These are phyloP conservation scores for Sporisorium graminicola DNA, from an alignment of 1,284 basidiomycete species.

Conservation along the genomic window DNA sequence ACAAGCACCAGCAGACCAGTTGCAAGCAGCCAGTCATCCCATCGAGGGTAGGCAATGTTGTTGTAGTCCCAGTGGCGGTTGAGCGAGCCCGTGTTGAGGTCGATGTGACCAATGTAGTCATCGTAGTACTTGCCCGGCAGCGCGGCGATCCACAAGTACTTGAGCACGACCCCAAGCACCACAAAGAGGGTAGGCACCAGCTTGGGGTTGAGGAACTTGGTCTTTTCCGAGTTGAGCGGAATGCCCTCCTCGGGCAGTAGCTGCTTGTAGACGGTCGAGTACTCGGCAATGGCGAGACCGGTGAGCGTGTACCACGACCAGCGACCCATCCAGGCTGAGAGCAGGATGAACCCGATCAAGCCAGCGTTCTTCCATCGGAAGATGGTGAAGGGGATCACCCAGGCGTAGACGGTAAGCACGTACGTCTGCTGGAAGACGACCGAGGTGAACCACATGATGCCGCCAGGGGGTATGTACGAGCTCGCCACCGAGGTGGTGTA, in stretches of 20 bases:
- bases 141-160: constrained; percentile 54
- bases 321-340: constrained; percentile 55
- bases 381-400: constrained; percentile 54
- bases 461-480: constrained; percentile 46
- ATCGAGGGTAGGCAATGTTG: constrained; percentile 52
- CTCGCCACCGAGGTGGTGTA: constrained; percentile 47
- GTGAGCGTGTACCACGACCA: constrained; percentile 63
- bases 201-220: constrained; percentile 47
- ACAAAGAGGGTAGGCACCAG: constrained; percentile 46
- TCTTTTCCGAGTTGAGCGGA: constrained; percentile 33
- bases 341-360: constrained; percentile 37
- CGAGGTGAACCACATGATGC: constrained; percentile 57
- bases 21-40: constrained; percentile 58
- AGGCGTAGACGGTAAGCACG: constrained; percentile 54
- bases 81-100: constrained; percentile 52
- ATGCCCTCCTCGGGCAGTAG: constrained; percentile 40
- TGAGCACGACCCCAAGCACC: constrained; percentile 50
- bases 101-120: constrained; percentile 53
- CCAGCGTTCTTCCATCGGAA: constrained; percentile 54
- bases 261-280: constrained; percentile 45
- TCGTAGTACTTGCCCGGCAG: constrained; percentile 37
- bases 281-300: constrained; percentile 57
- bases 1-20: constrained; percentile 53
- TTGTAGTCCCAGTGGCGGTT: constrained; percentile 45
- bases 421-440: constrained; percentile 60